Evolutionary conservation across 108 stramenopile species (phyloP).

Genomic region (Pseudonitzschia multistriata): DNA sequence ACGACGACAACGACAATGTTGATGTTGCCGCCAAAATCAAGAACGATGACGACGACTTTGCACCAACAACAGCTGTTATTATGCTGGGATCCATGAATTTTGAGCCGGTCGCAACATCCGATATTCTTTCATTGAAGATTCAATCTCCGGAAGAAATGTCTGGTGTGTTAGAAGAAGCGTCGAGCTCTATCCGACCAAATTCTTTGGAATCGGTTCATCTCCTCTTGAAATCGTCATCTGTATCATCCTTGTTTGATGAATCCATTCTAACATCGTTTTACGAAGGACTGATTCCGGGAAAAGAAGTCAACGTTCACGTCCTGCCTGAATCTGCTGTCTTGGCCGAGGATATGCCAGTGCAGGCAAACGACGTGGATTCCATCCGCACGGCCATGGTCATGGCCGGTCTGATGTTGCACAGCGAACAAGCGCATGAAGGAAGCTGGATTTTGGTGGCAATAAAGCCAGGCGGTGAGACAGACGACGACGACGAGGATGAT

Average conservation of each 20-base stretch:
- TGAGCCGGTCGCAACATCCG: neutral
- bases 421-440: conserved; percentile 15
- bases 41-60: conserved; percentile 1
- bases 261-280: conserved; percentile 5
- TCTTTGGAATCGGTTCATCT: conserved; percentile 5
- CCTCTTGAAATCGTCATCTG: conserved; percentile 8
- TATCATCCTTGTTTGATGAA: conserved; percentile 11
- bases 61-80: conserved; percentile 7
- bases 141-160: neutral
- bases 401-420: neutral
- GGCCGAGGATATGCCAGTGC: conserved; percentile 17
- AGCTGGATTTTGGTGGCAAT: conserved; percentile 8
- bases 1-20: neutral
- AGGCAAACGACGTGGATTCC: conserved; percentile 7
- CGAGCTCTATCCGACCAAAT: neutral
- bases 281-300: conserved; percentile 12
- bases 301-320: conserved; percentile 5
- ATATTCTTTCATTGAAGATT: conserved; percentile 15
- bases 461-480: conserved; percentile 4
- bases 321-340: conserved; percentile 14
- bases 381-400: conserved; percentile 10
- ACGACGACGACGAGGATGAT: conserved; percentile 9
- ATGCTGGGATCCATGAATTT: conserved; percentile 17
- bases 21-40: neutral
- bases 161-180: conserved; percentile 5